These are phyloP conservation scores for Rhizopogon hawkerae DNA, from an alignment of 1,284 basidiomycete species.

Conservation along the genomic window DNA sequence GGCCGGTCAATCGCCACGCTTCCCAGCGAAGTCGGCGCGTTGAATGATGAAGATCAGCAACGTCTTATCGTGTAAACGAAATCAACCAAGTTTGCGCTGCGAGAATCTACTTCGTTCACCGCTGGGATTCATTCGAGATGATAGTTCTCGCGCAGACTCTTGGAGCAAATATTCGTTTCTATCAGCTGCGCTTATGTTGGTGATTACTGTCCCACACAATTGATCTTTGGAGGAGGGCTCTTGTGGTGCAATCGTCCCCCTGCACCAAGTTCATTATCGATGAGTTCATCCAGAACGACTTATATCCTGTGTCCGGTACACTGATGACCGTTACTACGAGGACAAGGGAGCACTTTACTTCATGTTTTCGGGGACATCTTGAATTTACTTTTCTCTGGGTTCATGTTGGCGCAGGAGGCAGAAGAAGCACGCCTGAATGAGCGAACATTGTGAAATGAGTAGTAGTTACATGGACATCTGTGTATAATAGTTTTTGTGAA, in stretches of 20 bases:
- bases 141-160: neutral
- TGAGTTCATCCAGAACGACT: neutral
- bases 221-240: neutral
- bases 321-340: neutral
- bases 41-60: neutral
- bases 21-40: neutral
- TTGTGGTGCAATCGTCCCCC: no score
- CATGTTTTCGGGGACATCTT: neutral
- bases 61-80: neutral
- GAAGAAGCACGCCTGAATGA: conserved; percentile 1
- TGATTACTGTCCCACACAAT: neutral
- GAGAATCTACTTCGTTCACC: neutral
- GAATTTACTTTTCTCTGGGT: neutral
- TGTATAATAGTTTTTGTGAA: conserved; percentile 14
- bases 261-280: neutral
- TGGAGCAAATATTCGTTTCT: neutral
- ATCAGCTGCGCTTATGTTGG: neutral
- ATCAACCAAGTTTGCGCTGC: no score
- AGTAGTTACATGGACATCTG: conserved; percentile 16
- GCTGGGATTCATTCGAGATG: neutral
- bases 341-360: neutral
- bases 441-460: conserved; percentile 2
- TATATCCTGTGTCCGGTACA: neutral
- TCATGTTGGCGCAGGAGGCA: neutral
- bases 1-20: neutral